A percentile compares a stretch with the other conserved stretches of the same genome.
Conservation (phyloP, 306 rosid species). For the Crataegus laevigata region DNA sequence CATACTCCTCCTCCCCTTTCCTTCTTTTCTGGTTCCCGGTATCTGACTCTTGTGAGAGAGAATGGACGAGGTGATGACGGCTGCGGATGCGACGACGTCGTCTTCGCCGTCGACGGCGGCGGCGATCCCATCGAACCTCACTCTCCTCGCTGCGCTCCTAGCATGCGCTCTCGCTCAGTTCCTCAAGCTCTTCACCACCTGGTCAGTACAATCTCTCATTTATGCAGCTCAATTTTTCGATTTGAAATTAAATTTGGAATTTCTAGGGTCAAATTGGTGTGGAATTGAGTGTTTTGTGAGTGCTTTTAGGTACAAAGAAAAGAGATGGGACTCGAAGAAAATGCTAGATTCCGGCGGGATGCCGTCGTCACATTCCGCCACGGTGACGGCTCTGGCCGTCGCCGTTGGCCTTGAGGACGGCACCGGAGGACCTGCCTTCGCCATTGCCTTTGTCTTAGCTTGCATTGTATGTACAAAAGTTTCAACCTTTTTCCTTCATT, state of each 20-base stretch:
- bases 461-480: slow-evolving; percentile 52
- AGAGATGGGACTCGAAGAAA: slow-evolving; percentile 82
- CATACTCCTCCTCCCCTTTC: not conserved
- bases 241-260: not conserved
- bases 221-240: slow-evolving; percentile 10
- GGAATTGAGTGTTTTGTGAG: not conserved
- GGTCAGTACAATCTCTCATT: slow-evolving; percentile 32
- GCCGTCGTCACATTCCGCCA: slow-evolving; percentile 92
- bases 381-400: slow-evolving; percentile 65
- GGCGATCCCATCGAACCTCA: slow-evolving; percentile 39
- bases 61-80: slow-evolving; percentile 50
- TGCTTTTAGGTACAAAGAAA: slow-evolving; percentile 49
- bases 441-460: slow-evolving; percentile 65
- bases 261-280: not conserved
- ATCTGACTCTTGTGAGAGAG: not conserved
- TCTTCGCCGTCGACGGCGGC: slow-evolving; percentile 3
- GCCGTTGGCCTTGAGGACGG: slow-evolving; percentile 76
- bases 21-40: not conserved
- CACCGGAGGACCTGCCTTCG: slow-evolving; percentile 62
- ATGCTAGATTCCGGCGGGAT: slow-evolving; percentile 87
- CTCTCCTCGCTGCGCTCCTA: slow-evolving; percentile 60
- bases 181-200: slow-evolving; percentile 92
- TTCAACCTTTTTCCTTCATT: not conserved
- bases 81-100: slow-evolving; percentile 44
- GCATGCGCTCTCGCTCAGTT: slow-evolving; percentile 79